These are phyloP conservation scores for Pseudopyrenochaeta lycopersici DNA, from an alignment of 2,329 filamentous ascomycete genomes.

Conservation along the genomic window DNA sequence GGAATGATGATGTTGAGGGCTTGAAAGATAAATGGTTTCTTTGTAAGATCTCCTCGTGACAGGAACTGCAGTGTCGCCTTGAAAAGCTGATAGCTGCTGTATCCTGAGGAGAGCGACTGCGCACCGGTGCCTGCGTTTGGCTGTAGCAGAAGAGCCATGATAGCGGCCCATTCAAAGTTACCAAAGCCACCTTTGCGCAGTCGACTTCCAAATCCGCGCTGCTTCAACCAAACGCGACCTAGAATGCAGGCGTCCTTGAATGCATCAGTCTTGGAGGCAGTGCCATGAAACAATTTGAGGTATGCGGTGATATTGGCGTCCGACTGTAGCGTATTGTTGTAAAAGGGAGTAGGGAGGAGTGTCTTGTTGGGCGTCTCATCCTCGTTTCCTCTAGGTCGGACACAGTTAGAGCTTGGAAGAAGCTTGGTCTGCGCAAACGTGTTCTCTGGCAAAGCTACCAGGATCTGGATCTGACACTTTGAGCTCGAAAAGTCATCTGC, in stretches of 20 bases:
- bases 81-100: slow-evolving; percentile 93
- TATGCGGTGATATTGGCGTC: slow-evolving; percentile 79
- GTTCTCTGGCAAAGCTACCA: slow-evolving; percentile 74
- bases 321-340: slow-evolving; percentile 85
- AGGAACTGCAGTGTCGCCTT: slow-evolving; percentile 93
- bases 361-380: slow-evolving; percentile 51
- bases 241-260: slow-evolving; percentile 87
- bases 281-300: slow-evolving; percentile 76
- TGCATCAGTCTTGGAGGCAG: slow-evolving; percentile 72
- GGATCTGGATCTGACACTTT: slow-evolving; percentile 70
- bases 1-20: slow-evolving; percentile 44
- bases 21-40: slow-evolving; percentile 68
- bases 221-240: slow-evolving; percentile 87
- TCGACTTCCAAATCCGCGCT: slow-evolving; percentile 79
- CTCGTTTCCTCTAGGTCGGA: slow-evolving; percentile 64
- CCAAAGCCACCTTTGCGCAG: slow-evolving; percentile 86
- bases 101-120: slow-evolving; percentile 76
- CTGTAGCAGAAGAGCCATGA: slow-evolving; percentile 82
- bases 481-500: slow-evolving; percentile 49
- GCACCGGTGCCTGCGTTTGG: slow-evolving; percentile 77
- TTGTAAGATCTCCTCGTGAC: slow-evolving; percentile 74
- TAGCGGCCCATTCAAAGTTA: slow-evolving; percentile 87
- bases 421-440: slow-evolving; percentile 79
- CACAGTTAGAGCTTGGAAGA: slow-evolving; percentile 72
- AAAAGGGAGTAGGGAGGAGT: slow-evolving; percentile 75